Evolutionary conservation across 1,284 basidiomycete genomes (phyloP).

Genomic region (Apiotrichum mycotoxinovorans): DNA sequence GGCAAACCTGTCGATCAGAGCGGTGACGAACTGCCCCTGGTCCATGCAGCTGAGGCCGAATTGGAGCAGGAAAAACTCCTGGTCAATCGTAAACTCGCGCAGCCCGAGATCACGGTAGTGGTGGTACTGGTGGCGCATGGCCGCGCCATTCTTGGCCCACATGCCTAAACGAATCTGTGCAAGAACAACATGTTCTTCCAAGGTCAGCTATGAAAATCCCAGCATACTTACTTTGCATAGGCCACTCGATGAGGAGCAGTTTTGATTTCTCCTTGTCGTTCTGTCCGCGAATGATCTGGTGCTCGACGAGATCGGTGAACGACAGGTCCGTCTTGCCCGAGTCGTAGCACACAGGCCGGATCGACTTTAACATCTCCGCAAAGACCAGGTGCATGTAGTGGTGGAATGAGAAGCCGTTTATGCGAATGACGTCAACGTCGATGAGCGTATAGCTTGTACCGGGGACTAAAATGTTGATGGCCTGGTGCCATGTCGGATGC

Average conservation of each 20-base stretch:
- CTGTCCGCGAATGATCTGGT: slow-evolving; percentile 8
- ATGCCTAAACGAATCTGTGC: slow-evolving; percentile 92
- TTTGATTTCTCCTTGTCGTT: slow-evolving; percentile 23
- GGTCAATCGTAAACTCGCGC: slow-evolving; percentile 93
- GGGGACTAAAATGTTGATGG: slow-evolving; percentile 25
- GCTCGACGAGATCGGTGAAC: slow-evolving; percentile 22
- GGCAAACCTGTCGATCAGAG: slow-evolving; percentile 85
- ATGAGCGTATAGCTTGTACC: slow-evolving; percentile 51
- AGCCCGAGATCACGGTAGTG: slow-evolving; percentile 97
- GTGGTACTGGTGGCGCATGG: slow-evolving; percentile 89
- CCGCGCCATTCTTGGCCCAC: slow-evolving; percentile 97
- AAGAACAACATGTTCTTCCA: slow-evolving; percentile 54
- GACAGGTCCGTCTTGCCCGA: background rate
- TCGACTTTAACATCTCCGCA: slow-evolving; percentile 75
- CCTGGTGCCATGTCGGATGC: slow-evolving; percentile 59
- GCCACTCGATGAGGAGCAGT: slow-evolving; percentile 71
- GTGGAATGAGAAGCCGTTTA: slow-evolving; percentile 62
- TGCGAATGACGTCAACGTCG: slow-evolving; percentile 65
- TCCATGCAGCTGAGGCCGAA: slow-evolving; percentile 74
- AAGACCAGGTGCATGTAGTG: slow-evolving; percentile 90
- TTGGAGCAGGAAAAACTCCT: slow-evolving; percentile 91
- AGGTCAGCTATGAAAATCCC: background rate
- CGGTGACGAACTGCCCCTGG: slow-evolving; percentile 74
- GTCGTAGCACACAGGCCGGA: slow-evolving; percentile 15
- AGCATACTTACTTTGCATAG: slow-evolving; percentile 66